phyloP scores from a whole-genome alignment of 2,329 filamentous ascomycete genomes.

The Gnomoniopsis smithogilvyi region DNA sequence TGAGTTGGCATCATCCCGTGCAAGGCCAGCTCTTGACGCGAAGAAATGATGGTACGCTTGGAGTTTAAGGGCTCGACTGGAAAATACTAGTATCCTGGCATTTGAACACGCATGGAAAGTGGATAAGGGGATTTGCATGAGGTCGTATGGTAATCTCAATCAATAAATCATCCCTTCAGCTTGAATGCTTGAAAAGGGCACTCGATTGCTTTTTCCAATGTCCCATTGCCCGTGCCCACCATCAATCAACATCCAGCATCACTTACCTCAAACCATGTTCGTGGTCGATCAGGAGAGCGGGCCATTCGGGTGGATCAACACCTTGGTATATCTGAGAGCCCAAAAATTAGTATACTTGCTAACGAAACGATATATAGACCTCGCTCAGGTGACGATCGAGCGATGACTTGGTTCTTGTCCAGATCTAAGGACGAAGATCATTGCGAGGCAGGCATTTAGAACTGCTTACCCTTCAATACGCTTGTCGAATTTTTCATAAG shows the following conservation, averaged over 20 bases:
- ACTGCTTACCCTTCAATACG: constrained; percentile 53
- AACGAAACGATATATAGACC: too few species aligned
- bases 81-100: too few species aligned
- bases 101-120: too few species aligned
- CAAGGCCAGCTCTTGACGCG: not conserved
- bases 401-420: too few species aligned
- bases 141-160: too few species aligned
- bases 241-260: not conserved
- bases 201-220: too few species aligned
- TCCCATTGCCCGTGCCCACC: too few species aligned
- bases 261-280: not conserved
- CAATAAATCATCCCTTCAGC: too few species aligned
- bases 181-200: too few species aligned
- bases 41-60: not conserved
- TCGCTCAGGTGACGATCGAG: too few species aligned
- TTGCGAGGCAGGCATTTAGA: not conserved
- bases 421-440: not conserved
- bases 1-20: constrained; percentile 15
- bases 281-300: not conserved
- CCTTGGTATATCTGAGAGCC: constrained; percentile 49
- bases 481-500: constrained; percentile 66
- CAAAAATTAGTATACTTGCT: not conserved
- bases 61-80: too few species aligned
- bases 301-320: constrained; percentile 64
- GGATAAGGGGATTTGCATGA: too few species aligned